phyloP scores from a whole-genome alignment of 202 grass and related monocot genomes.

The Schoenoplectus tabernaemontani region DNA sequence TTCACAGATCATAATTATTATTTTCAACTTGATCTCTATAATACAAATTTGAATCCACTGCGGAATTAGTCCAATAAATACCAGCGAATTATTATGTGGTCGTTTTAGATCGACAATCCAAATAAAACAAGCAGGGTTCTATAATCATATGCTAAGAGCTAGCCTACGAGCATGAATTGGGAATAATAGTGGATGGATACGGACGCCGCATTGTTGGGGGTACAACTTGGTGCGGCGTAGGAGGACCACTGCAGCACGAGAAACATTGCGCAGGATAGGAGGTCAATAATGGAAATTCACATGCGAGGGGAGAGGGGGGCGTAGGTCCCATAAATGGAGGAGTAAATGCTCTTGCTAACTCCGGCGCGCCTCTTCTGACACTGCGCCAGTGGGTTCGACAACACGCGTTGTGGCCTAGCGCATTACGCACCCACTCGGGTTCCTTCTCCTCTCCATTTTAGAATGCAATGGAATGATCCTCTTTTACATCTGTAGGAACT shows the following conservation, averaged over 20 bases:
- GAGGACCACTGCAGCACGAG: conserved; percentile 4
- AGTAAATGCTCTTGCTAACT: conserved; percentile 31
- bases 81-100: too few relatives aligned
- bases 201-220: background rate
- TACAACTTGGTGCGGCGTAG: conserved; percentile 19
- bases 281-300: background rate
- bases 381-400: background rate
- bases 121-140: too few relatives aligned
- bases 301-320: too few relatives aligned
- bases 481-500: too few relatives aligned
- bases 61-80: too few relatives aligned
- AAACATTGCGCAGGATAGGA: background rate
- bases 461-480: too few relatives aligned
- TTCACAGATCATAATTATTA: too few relatives aligned
- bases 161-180: background rate
- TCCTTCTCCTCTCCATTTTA: background rate
- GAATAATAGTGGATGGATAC: background rate
- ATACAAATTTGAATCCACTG: too few relatives aligned
- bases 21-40: too few relatives aligned
- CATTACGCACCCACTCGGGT: background rate
- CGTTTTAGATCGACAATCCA: too few relatives aligned
- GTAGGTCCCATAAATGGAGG: conserved; percentile 16
- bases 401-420: conserved; percentile 5
- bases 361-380: conserved; percentile 27
- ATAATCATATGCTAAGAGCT: too few relatives aligned